Conservation (phyloP, 2,329 filamentous ascomycete genomes). For the Xylariales sp. region DNA sequence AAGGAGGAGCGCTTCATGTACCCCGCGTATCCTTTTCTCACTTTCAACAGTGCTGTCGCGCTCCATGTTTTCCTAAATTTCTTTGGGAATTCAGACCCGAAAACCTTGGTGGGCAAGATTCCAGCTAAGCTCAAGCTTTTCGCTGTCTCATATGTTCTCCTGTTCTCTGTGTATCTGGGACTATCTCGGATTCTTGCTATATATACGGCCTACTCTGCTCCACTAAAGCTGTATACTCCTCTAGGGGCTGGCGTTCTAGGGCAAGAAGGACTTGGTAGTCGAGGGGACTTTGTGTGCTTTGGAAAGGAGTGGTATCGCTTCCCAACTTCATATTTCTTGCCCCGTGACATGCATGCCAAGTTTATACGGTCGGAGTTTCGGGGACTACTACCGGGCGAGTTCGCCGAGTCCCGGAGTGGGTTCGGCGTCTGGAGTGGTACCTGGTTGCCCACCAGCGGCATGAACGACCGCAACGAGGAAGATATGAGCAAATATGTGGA, state of each 20-base stretch:
- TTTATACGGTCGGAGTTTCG: conserved; percentile 89
- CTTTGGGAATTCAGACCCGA: conserved; percentile 66
- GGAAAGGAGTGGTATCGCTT: conserved; percentile 99
- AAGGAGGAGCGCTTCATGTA: conserved; percentile 99
- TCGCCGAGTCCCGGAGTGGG: conserved; percentile 66
- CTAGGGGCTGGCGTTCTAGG: conserved; percentile 52
- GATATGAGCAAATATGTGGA: conserved; percentile 84
- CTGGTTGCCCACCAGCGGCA: conserved; percentile 73
- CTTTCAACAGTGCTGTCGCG: conserved; percentile 81
- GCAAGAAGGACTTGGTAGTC: conserved; percentile 44
- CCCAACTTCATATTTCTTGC: conserved; percentile 87
- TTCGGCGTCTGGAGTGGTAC: conserved; percentile 79
- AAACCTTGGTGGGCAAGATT: conserved; percentile 64
- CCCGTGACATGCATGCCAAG: conserved; percentile 76
- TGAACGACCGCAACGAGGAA: conserved; percentile 90
- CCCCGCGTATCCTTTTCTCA: conserved; percentile 87
- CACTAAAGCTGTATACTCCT: conserved; percentile 65
- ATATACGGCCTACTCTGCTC: conserved; percentile 78
- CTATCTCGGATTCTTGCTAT: conserved; percentile 71
- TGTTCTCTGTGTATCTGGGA: conserved; percentile 62
- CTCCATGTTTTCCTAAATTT: conserved; percentile 76
- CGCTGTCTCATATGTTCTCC: conserved; percentile 53
- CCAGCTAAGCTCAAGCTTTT: conserved; percentile 71
- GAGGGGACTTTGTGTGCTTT: conserved; percentile 74
- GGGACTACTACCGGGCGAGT: conserved; percentile 86